Conservation (phyloP, 768 basidiomycete species). For the Lentinula edodes region DNA sequence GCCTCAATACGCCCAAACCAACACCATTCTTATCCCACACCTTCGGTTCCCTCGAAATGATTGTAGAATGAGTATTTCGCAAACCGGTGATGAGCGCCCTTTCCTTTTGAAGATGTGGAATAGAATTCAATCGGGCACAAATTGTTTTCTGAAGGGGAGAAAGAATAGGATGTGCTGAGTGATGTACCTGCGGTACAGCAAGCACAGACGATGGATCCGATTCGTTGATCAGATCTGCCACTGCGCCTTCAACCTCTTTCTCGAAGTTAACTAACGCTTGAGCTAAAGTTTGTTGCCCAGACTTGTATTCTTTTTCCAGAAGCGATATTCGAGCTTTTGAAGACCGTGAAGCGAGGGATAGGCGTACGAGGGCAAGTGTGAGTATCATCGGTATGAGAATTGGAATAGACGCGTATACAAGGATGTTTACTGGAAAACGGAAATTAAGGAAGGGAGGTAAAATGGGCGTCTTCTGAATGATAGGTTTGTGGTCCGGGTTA, state of each 20-base stretch:
- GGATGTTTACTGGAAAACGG: constrained; percentile 62
- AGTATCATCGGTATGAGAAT: constrained; percentile 58
- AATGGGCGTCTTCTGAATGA: constrained; percentile 12
- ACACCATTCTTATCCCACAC: constrained; percentile 32
- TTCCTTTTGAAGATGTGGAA: constrained; percentile 68
- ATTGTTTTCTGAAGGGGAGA: constrained; percentile 53
- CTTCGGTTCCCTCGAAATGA: constrained; percentile 44
- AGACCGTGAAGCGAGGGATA: constrained; percentile 49
- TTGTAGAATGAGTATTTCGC: constrained; percentile 64
- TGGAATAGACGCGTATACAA: constrained; percentile 53
- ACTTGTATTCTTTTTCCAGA: constrained; percentile 52
- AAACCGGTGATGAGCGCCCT: constrained; percentile 56
- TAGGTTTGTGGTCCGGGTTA: constrained; percentile 30
- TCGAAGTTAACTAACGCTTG: constrained; percentile 57
- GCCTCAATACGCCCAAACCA: constrained; percentile 44
- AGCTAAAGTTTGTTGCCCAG: constrained; percentile 32
- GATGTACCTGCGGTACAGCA: constrained; percentile 8
- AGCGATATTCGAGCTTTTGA: constrained; percentile 62
- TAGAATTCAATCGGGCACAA: constrained; percentile 54
- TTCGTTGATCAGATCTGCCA: constrained; percentile 55
- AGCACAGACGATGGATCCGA: constrained; percentile 19
- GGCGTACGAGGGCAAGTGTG: constrained; percentile 46
- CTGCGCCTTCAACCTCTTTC: constrained; percentile 51
- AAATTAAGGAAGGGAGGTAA: constrained; percentile 57
- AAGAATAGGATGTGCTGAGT: constrained; percentile 38